Percentiles rank a stretch among this genome's conserved stretches.
phyloP scores from a whole-genome alignment of 805 yeast species.

The Kluyveromyces lactis region DNA sequence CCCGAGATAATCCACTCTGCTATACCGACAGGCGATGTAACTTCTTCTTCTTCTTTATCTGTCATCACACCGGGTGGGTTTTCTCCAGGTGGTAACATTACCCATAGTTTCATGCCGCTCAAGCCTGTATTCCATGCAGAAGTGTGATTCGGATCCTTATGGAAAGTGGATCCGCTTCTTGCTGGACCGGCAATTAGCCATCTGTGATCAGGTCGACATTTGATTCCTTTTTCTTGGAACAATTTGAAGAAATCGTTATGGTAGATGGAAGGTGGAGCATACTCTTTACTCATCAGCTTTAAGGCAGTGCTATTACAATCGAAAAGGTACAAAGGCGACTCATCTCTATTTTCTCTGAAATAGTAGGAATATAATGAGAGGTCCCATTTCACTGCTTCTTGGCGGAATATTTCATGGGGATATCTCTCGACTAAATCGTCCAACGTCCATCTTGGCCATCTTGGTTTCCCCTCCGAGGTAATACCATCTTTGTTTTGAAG shows the following conservation, averaged over 20 bases:
- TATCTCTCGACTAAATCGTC: conserved; percentile 42
- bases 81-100: conserved; percentile 72
- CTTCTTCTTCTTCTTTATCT: conserved; percentile 72
- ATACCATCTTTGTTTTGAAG: conserved; percentile 26
- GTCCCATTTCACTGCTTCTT: conserved; percentile 81
- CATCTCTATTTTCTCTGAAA: conserved; percentile 56
- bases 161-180: conserved; percentile 82
- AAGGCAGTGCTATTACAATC: conserved; percentile 74
- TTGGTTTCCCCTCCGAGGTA: conserved; percentile 9
- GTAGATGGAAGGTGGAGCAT: conserved; percentile 46
- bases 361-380: conserved; percentile 54
- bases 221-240: conserved; percentile 29
- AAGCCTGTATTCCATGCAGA: conserved; percentile 85
- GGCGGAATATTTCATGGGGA: conserved; percentile 59
- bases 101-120: conserved; percentile 73
- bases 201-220: conserved; percentile 79
- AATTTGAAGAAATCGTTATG: conserved; percentile 52
- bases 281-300: conserved; percentile 45
- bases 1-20: conserved; percentile 89
- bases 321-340: conserved; percentile 76
- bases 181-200: conserved; percentile 85
- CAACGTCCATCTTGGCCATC: conserved; percentile 67
- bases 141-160: conserved; percentile 86
- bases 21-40: conserved; percentile 83
- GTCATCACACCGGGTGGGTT: conserved; percentile 84